Percentiles rank a stretch among this genome's conserved stretches.
phyloP scores from a whole-genome alignment of 805 yeast genomes.

The Candida maesae region DNA sequence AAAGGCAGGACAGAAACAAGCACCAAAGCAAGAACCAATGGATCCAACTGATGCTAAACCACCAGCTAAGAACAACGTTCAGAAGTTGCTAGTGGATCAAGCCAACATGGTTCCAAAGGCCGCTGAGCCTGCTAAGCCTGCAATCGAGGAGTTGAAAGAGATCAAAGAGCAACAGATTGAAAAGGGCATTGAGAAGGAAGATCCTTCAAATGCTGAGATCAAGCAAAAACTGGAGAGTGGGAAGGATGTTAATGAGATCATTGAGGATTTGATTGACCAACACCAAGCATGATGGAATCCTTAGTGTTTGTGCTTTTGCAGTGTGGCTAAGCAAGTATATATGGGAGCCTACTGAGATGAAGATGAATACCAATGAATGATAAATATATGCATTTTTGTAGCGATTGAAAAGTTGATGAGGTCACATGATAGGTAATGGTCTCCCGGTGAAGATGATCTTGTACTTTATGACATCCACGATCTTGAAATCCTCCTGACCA shows the following conservation, averaged over 20 bases:
- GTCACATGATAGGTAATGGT: conserved; percentile 74
- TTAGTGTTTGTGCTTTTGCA: no score
- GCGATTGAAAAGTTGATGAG: no score
- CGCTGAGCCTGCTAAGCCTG: conserved; percentile 25
- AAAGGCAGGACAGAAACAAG: background rate
- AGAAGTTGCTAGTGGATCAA: no score
- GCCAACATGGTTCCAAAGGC: conserved; percentile 15
- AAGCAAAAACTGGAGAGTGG: conserved; percentile 9
- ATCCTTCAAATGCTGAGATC: conserved; percentile 1
- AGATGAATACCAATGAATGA: no score
- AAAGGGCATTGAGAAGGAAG: conserved; percentile 1
- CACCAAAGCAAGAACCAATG: no score
- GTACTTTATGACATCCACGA: conserved; percentile 55
- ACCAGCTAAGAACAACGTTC: no score
- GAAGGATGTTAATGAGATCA: conserved; percentile 13
- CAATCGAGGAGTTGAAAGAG: conserved; percentile 21
- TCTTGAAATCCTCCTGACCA: conserved; percentile 36
- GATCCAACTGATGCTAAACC: no score
- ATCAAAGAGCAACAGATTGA: conserved; percentile 1
- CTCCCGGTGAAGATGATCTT: conserved; percentile 62
- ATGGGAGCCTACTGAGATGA: no score
- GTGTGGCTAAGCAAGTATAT: no score
- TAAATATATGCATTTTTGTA: background rate
- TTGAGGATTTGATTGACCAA: conserved; percentile 18
- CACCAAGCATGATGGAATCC: no score